A percentile compares a stretch with the other conserved stretches of the same genome.
Conservation (phyloP, 345 rosid species). For the Salix arbutifolia region DNA sequence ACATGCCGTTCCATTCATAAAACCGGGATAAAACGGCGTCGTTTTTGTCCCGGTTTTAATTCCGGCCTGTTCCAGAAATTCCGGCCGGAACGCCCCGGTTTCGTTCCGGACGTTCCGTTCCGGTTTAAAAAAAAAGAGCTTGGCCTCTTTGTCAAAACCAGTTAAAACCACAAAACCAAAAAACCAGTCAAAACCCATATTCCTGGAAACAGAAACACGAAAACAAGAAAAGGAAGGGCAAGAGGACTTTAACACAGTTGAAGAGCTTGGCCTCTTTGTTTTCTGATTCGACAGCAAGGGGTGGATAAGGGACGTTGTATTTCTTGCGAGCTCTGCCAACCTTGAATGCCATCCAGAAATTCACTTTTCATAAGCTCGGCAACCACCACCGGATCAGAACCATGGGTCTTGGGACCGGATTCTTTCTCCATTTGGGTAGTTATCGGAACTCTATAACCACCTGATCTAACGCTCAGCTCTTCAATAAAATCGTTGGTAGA, state of each 20-base stretch:
- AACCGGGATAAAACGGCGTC: no score
- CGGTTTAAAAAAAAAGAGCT: no score
- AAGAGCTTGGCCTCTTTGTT: constrained; percentile 79
- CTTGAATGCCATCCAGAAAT: constrained; percentile 62
- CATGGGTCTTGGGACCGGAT: constrained; percentile 1
- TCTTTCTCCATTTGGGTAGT: neutral
- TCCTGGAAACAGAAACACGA: neutral
- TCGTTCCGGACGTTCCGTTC: no score
- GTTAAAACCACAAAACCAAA: neutral
- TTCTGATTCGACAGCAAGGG: constrained; percentile 72
- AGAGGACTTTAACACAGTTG: constrained; percentile 76
- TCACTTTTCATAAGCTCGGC: constrained; percentile 31
- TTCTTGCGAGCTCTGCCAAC: constrained; percentile 76
- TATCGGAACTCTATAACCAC: constrained; percentile 1
- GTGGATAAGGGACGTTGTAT: constrained; percentile 73
- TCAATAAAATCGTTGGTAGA: constrained; percentile 12
- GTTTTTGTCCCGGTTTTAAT: no score
- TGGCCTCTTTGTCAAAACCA: neutral
- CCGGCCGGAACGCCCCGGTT: no score
- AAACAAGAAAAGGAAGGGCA: neutral
- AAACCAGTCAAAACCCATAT: neutral
- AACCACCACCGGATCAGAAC: constrained; percentile 19
- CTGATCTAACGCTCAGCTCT: constrained; percentile 13
- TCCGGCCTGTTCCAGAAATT: no score
- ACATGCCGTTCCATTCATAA: no score